Evolutionary conservation across 2,329 filamentous ascomycete species (phyloP), one percentile per base, ranked within the genome.

Genomic region (Emmonsiellopsis sp.): DNA sequence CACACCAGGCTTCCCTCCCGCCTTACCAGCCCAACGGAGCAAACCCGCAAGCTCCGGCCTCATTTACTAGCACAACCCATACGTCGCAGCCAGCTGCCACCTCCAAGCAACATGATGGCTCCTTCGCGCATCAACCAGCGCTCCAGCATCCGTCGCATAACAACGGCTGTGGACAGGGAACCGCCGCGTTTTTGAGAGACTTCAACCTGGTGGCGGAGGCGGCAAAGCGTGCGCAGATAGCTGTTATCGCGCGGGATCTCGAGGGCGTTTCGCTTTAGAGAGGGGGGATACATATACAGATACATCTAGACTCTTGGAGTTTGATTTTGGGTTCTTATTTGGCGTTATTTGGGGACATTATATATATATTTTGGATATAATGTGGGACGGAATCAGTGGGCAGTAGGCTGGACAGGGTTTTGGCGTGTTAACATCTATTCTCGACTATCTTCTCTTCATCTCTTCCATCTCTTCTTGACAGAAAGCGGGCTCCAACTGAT

Each of bases 191-290:
- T 65, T 77, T 95, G 55, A 83, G 84, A 62, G 85, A 95, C 69
- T 88, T 92, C 64, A 91, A 81, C 54, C 80, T 96, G 32, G 80
- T 96, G 39, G 90, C 91, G 40, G 91, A 97, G 74, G 92, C 92
- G 2, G 92, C 90, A 45, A 95, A 95, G 72, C 79, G 91, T 44
- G 92, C 92, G 7, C 88, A 95, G 71, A 87, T 96, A 77, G 88
- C 88, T 42, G 84, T 90, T 64, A 76, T 96, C 68, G 86, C 91
- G 77, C 80, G 91, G 57, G 92, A 96, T 70, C 79, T 97, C 65
- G 88, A 71, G 57, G 64, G 68, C 36, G 63, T 71, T 48, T 66
- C 66, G 43, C 59, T 71, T 55, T 71, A 64, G 59, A 55, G 3
- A 2, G 1, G 31, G 27, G 44, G n/a, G 7, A n/a, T 32, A 3